Conservation (phyloP, 805 yeast genomes). For the Candida nitratophila region DNA sequence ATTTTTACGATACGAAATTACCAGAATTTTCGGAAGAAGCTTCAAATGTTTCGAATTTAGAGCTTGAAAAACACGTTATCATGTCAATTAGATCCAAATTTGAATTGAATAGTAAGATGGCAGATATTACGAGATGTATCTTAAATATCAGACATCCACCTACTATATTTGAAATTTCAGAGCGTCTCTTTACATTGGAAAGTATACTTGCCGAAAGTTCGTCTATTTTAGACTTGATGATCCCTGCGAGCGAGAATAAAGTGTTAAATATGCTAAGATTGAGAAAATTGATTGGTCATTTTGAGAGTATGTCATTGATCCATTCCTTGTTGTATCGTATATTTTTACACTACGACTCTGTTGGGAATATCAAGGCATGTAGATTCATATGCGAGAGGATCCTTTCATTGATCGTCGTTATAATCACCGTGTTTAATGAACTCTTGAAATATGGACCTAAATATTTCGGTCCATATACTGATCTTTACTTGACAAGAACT, state of each 20-base stretch:
- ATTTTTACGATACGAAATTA: slow-evolving; percentile 42
- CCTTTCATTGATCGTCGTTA: slow-evolving; percentile 21
- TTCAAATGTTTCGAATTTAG: slow-evolving; percentile 30
- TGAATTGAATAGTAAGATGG: slow-evolving; percentile 23
- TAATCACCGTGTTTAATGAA: slow-evolving; percentile 30
- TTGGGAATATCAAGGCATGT: slow-evolving; percentile 27
- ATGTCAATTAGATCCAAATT: slow-evolving; percentile 23
- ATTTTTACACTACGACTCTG: slow-evolving; percentile 30
- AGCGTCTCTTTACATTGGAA: slow-evolving; percentile 31
- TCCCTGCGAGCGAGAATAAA: slow-evolving; percentile 14
- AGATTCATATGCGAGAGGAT: slow-evolving; percentile 32
- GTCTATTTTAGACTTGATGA: slow-evolving; percentile 10
- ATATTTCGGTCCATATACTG: slow-evolving; percentile 30
- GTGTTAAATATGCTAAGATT: slow-evolving; percentile 16
- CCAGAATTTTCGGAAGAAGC: slow-evolving; percentile 33
- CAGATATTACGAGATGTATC: slow-evolving; percentile 29
- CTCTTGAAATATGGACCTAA: slow-evolving; percentile 24
- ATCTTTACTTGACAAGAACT: slow-evolving; percentile 30
- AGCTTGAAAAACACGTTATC: slow-evolving; percentile 35
- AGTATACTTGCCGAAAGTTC: slow-evolving; percentile 13
- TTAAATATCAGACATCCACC: slow-evolving; percentile 34
- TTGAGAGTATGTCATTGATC: slow-evolving; percentile 25
- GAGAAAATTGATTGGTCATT: slow-evolving; percentile 14
- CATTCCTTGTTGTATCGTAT: slow-evolving; percentile 35
- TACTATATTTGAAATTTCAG: slow-evolving; percentile 30